Conservation (phyloP, 768 basidiomycete species). For the Termitomyces sp. region DNA sequence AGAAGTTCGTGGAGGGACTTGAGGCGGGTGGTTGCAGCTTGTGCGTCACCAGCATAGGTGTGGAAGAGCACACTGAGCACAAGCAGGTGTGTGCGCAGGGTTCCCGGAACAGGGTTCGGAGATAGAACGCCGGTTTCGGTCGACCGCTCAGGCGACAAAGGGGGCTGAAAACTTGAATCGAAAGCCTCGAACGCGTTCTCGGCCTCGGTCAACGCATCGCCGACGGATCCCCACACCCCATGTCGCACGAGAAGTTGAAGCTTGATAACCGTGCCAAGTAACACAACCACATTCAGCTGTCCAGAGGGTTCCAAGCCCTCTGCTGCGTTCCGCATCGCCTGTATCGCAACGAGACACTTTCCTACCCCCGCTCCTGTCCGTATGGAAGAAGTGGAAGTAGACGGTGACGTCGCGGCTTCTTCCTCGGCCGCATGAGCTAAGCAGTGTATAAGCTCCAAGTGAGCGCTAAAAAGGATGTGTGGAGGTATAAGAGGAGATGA, state of each 20-base stretch:
- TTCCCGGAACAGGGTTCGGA: constrained; percentile 4
- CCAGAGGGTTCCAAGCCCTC: constrained; percentile 4
- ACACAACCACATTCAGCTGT: constrained; percentile 35
- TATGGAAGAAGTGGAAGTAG: constrained; percentile 3
- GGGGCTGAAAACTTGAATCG: not conserved
- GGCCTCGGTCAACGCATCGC: constrained; percentile 37
- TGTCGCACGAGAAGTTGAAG: constrained; percentile 50
- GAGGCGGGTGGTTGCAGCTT: constrained; percentile 44
- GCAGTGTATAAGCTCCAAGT: constrained; percentile 49
- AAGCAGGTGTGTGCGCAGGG: constrained; percentile 49
- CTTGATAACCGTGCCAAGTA: constrained; percentile 50
- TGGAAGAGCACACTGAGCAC: constrained; percentile 56
- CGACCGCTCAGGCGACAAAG: not conserved
- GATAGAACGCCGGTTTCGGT: too few species aligned
- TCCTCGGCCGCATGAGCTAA: constrained; percentile 12
- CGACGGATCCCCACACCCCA: constrained; percentile 48
- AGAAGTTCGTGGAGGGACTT: constrained; percentile 59
- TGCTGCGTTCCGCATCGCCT: constrained; percentile 25
- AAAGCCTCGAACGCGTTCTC: constrained; percentile 25
- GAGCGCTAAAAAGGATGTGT: constrained; percentile 45
- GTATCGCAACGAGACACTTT: constrained; percentile 26
- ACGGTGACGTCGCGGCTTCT: not conserved
- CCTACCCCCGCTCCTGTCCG: constrained; percentile 4
- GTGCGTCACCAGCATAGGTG: constrained; percentile 51
- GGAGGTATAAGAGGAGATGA: constrained; percentile 22